Base-by-base conservation (phyloP, 2,329 filamentous ascomycete genomes). In the Verticillium isaacii region DNA sequence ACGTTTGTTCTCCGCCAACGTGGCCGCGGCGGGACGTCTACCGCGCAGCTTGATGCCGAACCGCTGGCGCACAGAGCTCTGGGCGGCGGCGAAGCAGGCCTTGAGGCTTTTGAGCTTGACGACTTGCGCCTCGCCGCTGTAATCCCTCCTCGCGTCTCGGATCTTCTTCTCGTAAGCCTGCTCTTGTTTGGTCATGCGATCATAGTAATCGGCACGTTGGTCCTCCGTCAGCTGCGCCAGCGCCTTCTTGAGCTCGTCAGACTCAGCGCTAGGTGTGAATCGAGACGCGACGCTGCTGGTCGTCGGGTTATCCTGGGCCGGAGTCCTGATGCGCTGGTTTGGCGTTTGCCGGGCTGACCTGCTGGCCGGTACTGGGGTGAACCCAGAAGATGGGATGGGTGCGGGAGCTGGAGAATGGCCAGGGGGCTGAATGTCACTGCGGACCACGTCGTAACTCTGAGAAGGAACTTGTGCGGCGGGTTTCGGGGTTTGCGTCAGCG, bases 61-160 rank as follows among this genome's bases (percentile, higher is more conserved):
- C 63, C 80, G 85, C 68, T 84, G 86, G 14, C 84, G 78, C 3
- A 84, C 81, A n/a, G 77, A 77, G 60, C 81, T 85, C 68, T 85
- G 82, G 61, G 83, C 84, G 3, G 82, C 85, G 54, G 80, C 80
- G 66, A 82, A 84, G 3, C 78, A 78, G 64, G 85, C 86, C 50
- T 79, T 79, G 1, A 85, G 66, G 11, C 74, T 78, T 0, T 50
- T 50, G 45, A 50, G 77, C 74, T 50, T 50, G 45, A n/a, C n/a
- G 8, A 50, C 45, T n/a, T 50, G 45, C 11, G 45, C 45, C 19
- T 50, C 45, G 45, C 45, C 45, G 19, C 17, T 23, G n/a, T 23
- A 23, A 9, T 50, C 45, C 45, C 19, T 23, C 3, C 19, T 23
- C 8, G 45, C 45, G 7, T 50, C 8, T 14, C 3, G 45, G 9